phyloP scores from a whole-genome alignment of 2,329 filamentous ascomycete species.

The Geosmithia morbida region DNA sequence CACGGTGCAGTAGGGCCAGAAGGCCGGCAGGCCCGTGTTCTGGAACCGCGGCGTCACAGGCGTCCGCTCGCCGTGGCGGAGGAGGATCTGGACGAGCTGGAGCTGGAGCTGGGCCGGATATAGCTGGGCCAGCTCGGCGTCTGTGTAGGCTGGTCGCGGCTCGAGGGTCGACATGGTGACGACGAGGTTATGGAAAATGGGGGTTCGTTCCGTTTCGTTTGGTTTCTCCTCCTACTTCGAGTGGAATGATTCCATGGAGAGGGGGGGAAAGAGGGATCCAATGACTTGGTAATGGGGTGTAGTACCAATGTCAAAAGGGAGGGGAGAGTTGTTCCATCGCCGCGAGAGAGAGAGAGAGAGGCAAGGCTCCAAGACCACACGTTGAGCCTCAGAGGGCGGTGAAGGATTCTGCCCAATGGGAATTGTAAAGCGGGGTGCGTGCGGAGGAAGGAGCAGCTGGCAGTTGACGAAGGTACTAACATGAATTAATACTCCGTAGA shows the following conservation, averaged over 20 bases:
- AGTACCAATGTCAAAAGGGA: neutral
- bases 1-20: slow-evolving; percentile 85
- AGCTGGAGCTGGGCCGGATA: slow-evolving; percentile 73
- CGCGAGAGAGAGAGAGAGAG: neutral
- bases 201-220: neutral
- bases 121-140: slow-evolving; percentile 64
- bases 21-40: slow-evolving; percentile 51
- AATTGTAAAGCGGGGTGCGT: neutral
- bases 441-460: too few relatives aligned
- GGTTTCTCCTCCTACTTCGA: too few relatives aligned
- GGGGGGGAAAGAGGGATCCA: neutral
- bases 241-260: too few relatives aligned
- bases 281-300: neutral
- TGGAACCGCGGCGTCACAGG: slow-evolving; percentile 82
- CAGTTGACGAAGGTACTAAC: too few relatives aligned
- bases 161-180: slow-evolving; percentile 60
- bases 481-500: too few relatives aligned
- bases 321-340: too few relatives aligned
- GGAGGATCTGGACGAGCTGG: slow-evolving; percentile 76
- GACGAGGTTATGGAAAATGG: neutral
- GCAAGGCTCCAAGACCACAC: neutral
- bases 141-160: slow-evolving; percentile 62
- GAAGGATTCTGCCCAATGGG: neutral
- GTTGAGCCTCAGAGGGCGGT: neutral
- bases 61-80: slow-evolving; percentile 68